phyloP scores from a whole-genome alignment of 805 yeast genomes.

The Candida caryicola region DNA sequence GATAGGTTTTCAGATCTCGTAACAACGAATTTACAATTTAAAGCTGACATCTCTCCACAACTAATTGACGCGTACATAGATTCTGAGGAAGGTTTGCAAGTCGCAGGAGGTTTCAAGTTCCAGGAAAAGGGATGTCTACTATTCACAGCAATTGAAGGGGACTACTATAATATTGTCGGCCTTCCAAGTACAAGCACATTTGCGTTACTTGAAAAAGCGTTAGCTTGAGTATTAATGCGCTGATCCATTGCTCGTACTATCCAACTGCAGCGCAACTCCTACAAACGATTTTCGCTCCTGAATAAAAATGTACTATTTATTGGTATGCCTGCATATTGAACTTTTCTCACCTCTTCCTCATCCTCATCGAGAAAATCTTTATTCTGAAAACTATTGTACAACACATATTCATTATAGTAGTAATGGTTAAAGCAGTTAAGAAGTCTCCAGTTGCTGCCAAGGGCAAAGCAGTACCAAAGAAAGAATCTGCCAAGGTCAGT shows the following conservation, averaged over 20 bases:
- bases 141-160: slow-evolving; percentile 68
- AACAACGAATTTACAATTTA: slow-evolving; percentile 47
- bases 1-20: slow-evolving; percentile 16
- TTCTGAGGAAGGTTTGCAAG: slow-evolving; percentile 70
- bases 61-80: slow-evolving; percentile 60
- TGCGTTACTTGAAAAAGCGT: slow-evolving; percentile 35
- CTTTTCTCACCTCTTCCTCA: slow-evolving; percentile 3
- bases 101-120: slow-evolving; percentile 90
- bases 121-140: slow-evolving; percentile 72
- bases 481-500: slow-evolving; percentile 18
- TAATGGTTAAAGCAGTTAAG: slow-evolving; percentile 6
- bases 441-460: slow-evolving; percentile 4
- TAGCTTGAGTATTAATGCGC: neutral
- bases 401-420: neutral
- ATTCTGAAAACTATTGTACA: neutral
- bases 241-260: neutral
- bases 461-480: slow-evolving; percentile 9
- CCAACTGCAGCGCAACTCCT: neutral
- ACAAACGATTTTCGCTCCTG: too few relatives aligned
- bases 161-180: slow-evolving; percentile 84
- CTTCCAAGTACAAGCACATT: slow-evolving; percentile 67
- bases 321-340: slow-evolving; percentile 4
- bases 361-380: slow-evolving; percentile 8
- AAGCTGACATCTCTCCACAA: slow-evolving; percentile 48
- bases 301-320: too few relatives aligned